phyloP scores from a whole-genome alignment of 176 grass and related monocot genomes.

The Carex littledalei region DNA sequence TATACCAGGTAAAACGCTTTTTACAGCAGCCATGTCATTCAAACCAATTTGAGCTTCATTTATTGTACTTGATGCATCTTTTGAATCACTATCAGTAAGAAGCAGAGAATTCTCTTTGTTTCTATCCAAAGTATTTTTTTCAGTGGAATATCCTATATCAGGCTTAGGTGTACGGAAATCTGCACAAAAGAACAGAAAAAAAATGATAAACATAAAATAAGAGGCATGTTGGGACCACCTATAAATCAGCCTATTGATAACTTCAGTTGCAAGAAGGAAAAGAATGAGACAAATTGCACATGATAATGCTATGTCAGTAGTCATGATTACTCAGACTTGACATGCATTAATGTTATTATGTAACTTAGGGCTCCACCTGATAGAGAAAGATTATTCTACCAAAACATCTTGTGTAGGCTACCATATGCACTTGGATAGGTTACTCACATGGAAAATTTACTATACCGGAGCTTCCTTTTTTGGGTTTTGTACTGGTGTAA shows the following conservation, averaged over 20 bases:
- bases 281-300: not conserved
- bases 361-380: not conserved
- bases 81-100: constrained; percentile 10
- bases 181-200: not conserved
- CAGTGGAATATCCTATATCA: constrained; percentile 16
- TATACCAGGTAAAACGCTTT: constrained; percentile 9
- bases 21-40: not conserved
- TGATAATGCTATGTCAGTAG: not conserved
- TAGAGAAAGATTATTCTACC: not conserved
- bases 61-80: constrained; percentile 7
- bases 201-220: not conserved
- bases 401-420: not conserved
- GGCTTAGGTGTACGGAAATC: constrained; percentile 76
- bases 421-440: not conserved
- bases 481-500: not conserved
- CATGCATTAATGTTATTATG: not conserved
- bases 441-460: not conserved
- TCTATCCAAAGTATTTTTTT: not conserved
- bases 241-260: not conserved
- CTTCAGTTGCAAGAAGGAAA: not conserved
- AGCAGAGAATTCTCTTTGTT: not conserved
- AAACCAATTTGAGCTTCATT: not conserved
- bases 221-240: not conserved
- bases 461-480: not conserved
- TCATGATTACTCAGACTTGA: not conserved